Conservation (phyloP, 805 yeast genomes). For the Cyberlindnera saturnus region DNA sequence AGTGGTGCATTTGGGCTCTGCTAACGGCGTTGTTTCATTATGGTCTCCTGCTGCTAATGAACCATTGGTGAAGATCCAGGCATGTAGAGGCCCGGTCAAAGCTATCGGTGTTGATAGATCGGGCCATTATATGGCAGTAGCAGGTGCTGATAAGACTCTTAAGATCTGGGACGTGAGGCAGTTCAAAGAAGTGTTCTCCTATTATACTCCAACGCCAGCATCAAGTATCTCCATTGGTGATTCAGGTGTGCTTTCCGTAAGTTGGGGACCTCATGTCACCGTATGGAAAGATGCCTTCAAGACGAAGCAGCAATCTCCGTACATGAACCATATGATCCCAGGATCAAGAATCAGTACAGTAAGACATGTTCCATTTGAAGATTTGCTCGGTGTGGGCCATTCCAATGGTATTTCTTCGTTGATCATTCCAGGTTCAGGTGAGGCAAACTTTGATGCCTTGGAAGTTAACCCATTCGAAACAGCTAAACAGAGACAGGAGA, state of each 20-base stretch:
- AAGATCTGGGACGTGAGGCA: constrained; percentile 93
- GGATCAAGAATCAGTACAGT: constrained; percentile 65
- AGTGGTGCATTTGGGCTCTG: constrained; percentile 86
- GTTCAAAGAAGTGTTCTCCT: constrained; percentile 61
- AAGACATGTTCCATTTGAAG: constrained; percentile 90
- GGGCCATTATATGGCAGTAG: constrained; percentile 90
- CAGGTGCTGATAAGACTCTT: constrained; percentile 78
- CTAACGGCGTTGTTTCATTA: constrained; percentile 84
- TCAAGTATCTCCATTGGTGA: constrained; percentile 76
- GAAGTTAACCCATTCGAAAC: constrained; percentile 92
- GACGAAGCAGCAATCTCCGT: constrained; percentile 71
- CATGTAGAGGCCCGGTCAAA: constrained; percentile 82
- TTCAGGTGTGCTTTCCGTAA: constrained; percentile 78
- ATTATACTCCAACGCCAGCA: constrained; percentile 80
- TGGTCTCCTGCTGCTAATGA: constrained; percentile 91
- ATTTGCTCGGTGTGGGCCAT: constrained; percentile 89
- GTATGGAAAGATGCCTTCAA: constrained; percentile 86
- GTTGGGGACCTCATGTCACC: constrained; percentile 94
- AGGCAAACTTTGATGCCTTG: constrained; percentile 92
- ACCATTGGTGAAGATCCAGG: constrained; percentile 77
- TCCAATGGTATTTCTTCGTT: constrained; percentile 72
- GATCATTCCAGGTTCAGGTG: constrained; percentile 95
- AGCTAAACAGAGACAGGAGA: constrained; percentile 86
- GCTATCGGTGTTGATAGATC: constrained; percentile 83
- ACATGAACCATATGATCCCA: constrained; percentile 84